A percentile compares a stretch with the other conserved stretches of the same genome.
These are phyloP conservation scores for Clavariopsis aquatica DNA, from an alignment of 495 filamentous ascomycete genomes.

Conservation along the genomic window DNA sequence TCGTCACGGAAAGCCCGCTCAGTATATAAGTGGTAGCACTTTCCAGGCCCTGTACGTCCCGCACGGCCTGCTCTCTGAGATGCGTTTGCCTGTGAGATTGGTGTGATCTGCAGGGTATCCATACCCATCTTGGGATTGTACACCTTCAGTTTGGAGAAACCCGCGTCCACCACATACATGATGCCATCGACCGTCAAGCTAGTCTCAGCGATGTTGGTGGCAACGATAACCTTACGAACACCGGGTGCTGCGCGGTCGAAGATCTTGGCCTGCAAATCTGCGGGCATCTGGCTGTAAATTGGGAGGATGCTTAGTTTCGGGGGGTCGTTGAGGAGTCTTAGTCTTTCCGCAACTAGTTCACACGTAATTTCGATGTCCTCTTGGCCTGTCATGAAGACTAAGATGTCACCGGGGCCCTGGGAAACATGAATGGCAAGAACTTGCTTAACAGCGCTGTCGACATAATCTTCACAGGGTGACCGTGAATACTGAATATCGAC, in stretches of 20 bases:
- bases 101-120: slow-evolving; percentile 98
- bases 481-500: slow-evolving; percentile 96
- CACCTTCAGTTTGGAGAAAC: slow-evolving; percentile 96
- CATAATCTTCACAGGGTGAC: slow-evolving; percentile 95
- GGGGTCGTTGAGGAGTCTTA: slow-evolving; percentile 92
- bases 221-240: slow-evolving; percentile 95
- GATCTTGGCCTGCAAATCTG: slow-evolving; percentile 95
- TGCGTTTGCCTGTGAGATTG: slow-evolving; percentile 95
- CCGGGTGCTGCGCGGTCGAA: slow-evolving; percentile 89
- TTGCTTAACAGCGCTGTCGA: slow-evolving; percentile 95
- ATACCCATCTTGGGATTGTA: slow-evolving; percentile 99
- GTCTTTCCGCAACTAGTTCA: slow-evolving; percentile 82
- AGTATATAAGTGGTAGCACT: slow-evolving; percentile 92
- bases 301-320: slow-evolving; percentile 93
- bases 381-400: slow-evolving; percentile 99
- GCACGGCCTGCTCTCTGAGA: slow-evolving; percentile 92
- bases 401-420: slow-evolving; percentile 86
- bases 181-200: slow-evolving; percentile 98
- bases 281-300: slow-evolving; percentile 99
- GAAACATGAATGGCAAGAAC: slow-evolving; percentile 96
- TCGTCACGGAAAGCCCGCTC: slow-evolving; percentile 95
- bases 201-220: slow-evolving; percentile 98
- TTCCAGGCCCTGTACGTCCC: slow-evolving; percentile 91
- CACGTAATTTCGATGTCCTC: slow-evolving; percentile 98
- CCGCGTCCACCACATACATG: slow-evolving; percentile 97